These are phyloP conservation scores for Schrenkiella parvula DNA, from an alignment of 345 rosid genomes.

Conservation along the genomic window DNA sequence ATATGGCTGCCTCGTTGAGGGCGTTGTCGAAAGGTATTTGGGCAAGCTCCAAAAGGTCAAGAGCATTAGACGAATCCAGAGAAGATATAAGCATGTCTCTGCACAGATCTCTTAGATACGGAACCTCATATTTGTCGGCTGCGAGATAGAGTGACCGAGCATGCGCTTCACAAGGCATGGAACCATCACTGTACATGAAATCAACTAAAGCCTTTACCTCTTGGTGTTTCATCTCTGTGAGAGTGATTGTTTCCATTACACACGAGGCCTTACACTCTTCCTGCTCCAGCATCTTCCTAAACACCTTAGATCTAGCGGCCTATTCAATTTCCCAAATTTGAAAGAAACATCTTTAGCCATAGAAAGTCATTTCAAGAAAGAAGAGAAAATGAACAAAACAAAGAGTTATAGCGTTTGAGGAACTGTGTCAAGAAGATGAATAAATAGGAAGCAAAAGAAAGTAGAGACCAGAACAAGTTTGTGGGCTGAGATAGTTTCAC, in stretches of 20 bases:
- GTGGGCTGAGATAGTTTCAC: background rate
- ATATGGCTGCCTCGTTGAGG: background rate
- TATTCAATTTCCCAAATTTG: background rate
- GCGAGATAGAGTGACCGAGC: background rate
- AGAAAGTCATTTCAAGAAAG: background rate
- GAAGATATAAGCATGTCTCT: background rate
- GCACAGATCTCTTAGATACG: background rate
- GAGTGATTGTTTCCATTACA: background rate
- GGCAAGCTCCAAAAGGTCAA: no score
- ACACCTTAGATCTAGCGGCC: background rate
- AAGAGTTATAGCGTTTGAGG: no score
- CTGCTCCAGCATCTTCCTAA: background rate
- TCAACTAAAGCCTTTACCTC: background rate
- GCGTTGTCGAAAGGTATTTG: background rate
- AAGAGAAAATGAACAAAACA: no score
- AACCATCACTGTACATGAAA: background rate
- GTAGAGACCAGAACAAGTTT: background rate
- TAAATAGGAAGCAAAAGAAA: background rate
- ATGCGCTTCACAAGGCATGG: background rate
- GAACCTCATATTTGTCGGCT: background rate
- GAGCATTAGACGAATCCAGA: background rate
- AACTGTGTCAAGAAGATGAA: background rate
- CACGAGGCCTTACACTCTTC: background rate
- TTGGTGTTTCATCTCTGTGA: background rate
- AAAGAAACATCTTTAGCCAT: background rate